Percentiles rank a stretch among this genome's conserved stretches.
Evolutionary conservation across 1,284 basidiomycete genomes (phyloP).

Genomic region (Melampsora americana): DNA sequence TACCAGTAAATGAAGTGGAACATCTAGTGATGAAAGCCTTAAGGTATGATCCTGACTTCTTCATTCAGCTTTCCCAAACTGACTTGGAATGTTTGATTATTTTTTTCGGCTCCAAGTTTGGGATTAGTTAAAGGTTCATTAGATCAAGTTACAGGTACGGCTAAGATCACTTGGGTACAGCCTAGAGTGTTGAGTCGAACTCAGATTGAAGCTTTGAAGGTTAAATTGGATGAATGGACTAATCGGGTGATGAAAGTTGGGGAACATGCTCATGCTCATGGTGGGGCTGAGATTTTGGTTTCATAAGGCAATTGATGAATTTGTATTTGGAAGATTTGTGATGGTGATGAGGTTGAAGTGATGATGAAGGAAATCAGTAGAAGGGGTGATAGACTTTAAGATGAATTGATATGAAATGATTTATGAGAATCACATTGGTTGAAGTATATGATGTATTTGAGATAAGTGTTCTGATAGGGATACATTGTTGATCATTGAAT

Average conservation of each 20-base stretch:
- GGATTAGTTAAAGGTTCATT: slow-evolving; percentile 85
- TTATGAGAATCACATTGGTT: no score
- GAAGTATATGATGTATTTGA: no score
- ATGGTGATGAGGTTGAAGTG: no score
- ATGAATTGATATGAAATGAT: no score
- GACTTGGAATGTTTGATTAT: no score
- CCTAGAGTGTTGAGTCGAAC: slow-evolving; percentile 84
- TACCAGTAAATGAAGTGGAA: slow-evolving; percentile 90
- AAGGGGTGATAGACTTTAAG: no score
- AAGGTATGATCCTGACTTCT: slow-evolving; percentile 60
- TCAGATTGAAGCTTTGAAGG: slow-evolving; percentile 77
- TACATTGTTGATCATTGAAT: no score
- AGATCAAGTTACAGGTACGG: slow-evolving; percentile 83
- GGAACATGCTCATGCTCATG: slow-evolving; percentile 52
- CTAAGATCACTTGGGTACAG: slow-evolving; percentile 92
- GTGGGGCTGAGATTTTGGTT: slow-evolving; percentile 39
- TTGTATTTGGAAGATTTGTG: no score
- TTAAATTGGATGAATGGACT: slow-evolving; percentile 76
- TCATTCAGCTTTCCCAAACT: not conserved
- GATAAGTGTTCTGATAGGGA: no score
- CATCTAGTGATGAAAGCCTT: slow-evolving; percentile 97
- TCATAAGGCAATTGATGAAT: slow-evolving; percentile 58
- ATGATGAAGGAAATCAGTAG: no score
- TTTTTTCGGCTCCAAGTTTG: slow-evolving; percentile 67
- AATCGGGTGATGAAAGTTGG: slow-evolving; percentile 73